phyloP scores from a whole-genome alignment of 352 stramenopile genomes.

The Globisporangium abappressorium region DNA sequence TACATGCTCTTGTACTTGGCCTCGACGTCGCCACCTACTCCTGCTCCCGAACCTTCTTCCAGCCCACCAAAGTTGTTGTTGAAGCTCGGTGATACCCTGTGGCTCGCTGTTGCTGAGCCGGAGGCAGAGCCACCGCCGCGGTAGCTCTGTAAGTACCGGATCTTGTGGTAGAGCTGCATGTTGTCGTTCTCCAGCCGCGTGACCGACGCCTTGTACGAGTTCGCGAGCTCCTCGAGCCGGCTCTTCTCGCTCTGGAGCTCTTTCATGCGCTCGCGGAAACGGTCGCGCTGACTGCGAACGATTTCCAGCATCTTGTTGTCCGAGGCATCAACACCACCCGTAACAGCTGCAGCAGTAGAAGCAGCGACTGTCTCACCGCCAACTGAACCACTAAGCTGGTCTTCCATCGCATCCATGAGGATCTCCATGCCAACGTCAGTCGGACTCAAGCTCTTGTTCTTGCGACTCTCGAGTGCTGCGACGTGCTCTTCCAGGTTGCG shows the following conservation, averaged over 20 bases:
- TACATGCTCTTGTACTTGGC: conserved; percentile 85
- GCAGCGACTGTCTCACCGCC: neutral
- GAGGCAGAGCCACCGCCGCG: conserved; percentile 16
- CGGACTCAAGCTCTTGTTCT: conserved; percentile 24
- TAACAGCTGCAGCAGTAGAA: neutral
- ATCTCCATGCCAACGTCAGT: conserved; percentile 61
- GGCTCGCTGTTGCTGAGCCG: neutral
- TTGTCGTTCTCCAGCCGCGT: conserved; percentile 85
- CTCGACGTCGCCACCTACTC: conserved; percentile 45
- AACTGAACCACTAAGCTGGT: conserved; percentile 32
- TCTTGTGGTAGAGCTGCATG: conserved; percentile 91
- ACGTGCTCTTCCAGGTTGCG: conserved; percentile 69
- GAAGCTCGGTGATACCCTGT: conserved; percentile 18
- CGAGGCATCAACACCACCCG: conserved; percentile 14
- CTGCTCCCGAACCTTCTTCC: conserved; percentile 33
- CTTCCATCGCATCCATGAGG: conserved; percentile 69
- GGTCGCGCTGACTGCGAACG: conserved; percentile 74
- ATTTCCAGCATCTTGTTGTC: conserved; percentile 87
- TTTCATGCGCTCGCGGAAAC: conserved; percentile 83
- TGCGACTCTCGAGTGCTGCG: conserved; percentile 47
- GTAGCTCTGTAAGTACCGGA: conserved; percentile 85
- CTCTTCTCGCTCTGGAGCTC: conserved; percentile 72
- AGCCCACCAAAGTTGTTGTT: conserved; percentile 19
- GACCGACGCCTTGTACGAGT: conserved; percentile 59
- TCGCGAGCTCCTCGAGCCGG: conserved; percentile 62